Percentiles rank a stretch among this genome's conserved stretches.
Evolutionary conservation across 768 basidiomycete species (phyloP).

Genomic region (Hygrocybe coccinea): DNA sequence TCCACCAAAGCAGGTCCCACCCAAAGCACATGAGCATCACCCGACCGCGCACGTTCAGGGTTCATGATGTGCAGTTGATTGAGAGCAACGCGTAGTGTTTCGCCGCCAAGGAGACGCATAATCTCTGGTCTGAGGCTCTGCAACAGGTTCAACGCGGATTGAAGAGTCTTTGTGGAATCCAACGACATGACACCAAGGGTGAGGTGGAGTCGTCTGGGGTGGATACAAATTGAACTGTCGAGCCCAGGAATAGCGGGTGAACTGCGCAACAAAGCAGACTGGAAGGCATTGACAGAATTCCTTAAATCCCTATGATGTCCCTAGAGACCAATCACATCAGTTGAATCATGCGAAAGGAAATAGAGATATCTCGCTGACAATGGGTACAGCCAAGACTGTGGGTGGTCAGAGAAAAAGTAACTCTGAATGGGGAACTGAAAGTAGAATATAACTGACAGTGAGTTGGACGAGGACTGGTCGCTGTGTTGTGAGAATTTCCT

Average conservation of each 20-base stretch:
- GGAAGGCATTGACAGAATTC: slow-evolving; percentile 33
- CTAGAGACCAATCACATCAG: background rate
- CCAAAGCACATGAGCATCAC: slow-evolving; percentile 52
- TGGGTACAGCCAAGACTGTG: slow-evolving; percentile 6
- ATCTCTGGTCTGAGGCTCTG: slow-evolving; percentile 40
- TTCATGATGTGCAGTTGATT: slow-evolving; percentile 47
- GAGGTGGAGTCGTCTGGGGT: slow-evolving; percentile 58
- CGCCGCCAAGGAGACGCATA: slow-evolving; percentile 30
- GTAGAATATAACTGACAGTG: background rate
- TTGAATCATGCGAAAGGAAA: background rate
- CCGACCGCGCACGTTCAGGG: slow-evolving; percentile 19
- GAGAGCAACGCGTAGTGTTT: slow-evolving; percentile 38
- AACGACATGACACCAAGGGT: slow-evolving; percentile 74
- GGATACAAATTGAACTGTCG: slow-evolving; percentile 55
- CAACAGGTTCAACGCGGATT: slow-evolving; percentile 42
- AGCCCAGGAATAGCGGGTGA: slow-evolving; percentile 43
- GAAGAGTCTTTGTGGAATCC: slow-evolving; percentile 26
- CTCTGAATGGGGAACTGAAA: background rate
- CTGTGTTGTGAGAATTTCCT: no score
- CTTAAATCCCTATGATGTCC: slow-evolving; percentile 2
- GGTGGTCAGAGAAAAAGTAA: background rate
- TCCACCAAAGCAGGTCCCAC: slow-evolving; percentile 42
- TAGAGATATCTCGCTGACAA: background rate
- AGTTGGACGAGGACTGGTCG: background rate
- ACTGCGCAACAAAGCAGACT: slow-evolving; percentile 38